Conservation (phyloP, 176 grass and related monocot genomes). For the Luzula sylvatica region DNA sequence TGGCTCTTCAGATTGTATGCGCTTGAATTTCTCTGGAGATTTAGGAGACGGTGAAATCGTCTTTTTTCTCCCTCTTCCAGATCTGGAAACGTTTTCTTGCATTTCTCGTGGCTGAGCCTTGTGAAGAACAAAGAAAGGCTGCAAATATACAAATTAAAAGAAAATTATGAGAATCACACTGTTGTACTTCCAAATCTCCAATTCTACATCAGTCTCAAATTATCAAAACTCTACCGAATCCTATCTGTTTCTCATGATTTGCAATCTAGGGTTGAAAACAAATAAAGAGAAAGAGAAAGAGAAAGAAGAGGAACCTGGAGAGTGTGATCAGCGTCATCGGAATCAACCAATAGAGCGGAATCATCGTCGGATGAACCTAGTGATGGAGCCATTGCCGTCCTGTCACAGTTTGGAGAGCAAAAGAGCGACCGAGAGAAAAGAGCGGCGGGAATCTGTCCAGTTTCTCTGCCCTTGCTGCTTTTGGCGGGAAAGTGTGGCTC, state of each 20-base stretch:
- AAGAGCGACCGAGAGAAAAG: not conserved
- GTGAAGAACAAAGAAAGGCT: slow-evolving; percentile 77
- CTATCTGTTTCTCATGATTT: no score
- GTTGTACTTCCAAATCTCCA: not conserved
- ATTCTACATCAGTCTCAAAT: not conserved
- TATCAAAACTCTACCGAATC: not conserved
- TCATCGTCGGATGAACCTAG: not conserved
- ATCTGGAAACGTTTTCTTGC: slow-evolving; percentile 19
- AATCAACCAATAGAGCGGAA: not conserved
- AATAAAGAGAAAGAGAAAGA: not conserved
- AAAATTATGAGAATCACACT: not conserved
- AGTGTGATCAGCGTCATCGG: slow-evolving; percentile 5
- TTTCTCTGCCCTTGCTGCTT: not conserved
- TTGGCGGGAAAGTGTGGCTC: not conserved
- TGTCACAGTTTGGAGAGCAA: not conserved
- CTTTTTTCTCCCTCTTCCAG: slow-evolving; percentile 23
- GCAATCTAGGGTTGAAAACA: not conserved
- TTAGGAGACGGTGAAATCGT: slow-evolving; percentile 17
- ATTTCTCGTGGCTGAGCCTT: slow-evolving; percentile 28
- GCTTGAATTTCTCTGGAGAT: slow-evolving; percentile 28
- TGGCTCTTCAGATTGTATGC: not conserved
- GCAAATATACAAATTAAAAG: slow-evolving; percentile 7
- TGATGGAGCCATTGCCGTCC: slow-evolving; percentile 2
- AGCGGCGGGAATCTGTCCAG: not conserved
- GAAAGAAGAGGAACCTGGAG: not conserved